These are phyloP conservation scores for Cyclotella sp. DNA, from an alignment of 108 stramenopile genomes.

Conservation along the genomic window DNA sequence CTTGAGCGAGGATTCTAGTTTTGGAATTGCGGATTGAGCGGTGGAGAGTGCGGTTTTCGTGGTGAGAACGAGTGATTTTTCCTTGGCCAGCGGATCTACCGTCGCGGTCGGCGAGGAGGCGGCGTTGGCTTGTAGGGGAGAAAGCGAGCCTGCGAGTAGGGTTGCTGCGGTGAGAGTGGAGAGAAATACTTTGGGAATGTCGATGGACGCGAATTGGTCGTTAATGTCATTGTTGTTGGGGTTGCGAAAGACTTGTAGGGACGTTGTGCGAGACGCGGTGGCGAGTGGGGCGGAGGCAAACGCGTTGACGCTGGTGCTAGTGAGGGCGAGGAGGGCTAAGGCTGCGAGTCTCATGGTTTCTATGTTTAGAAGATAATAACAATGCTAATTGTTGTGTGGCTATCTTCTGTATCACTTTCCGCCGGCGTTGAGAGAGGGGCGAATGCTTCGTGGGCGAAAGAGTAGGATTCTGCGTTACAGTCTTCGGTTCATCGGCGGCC, in stretches of 20 bases:
- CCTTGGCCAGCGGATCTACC: slow-evolving; percentile 11
- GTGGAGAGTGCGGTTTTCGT: slow-evolving; percentile 5
- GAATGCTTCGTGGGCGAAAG: background rate
- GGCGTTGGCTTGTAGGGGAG: background rate
- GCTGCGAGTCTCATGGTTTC: slow-evolving; percentile 17
- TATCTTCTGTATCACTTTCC: background rate
- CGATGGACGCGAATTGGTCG: background rate
- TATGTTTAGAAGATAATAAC: background rate
- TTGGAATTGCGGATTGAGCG: slow-evolving; percentile 4
- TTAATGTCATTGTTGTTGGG: background rate
- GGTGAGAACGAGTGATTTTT: slow-evolving; percentile 14
- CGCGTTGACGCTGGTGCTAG: background rate
- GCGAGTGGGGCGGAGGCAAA: slow-evolving; percentile 2
- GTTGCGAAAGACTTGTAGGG: slow-evolving; percentile 1
- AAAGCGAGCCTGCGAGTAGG: slow-evolving; percentile 3
- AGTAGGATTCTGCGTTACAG: background rate
- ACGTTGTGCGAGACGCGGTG: background rate
- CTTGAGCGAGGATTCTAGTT: background rate
- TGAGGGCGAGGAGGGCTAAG: slow-evolving; percentile 3
- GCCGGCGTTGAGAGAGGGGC: background rate
- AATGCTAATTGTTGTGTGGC: too few species aligned
- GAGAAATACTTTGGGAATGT: slow-evolving; percentile 16
- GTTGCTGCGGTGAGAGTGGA: slow-evolving; percentile 13
- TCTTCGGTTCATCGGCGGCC: background rate
- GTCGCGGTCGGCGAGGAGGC: slow-evolving; percentile 6